Conservation (phyloP, 768 basidiomycete genomes). For the Pulveroboletus sp. region DNA sequence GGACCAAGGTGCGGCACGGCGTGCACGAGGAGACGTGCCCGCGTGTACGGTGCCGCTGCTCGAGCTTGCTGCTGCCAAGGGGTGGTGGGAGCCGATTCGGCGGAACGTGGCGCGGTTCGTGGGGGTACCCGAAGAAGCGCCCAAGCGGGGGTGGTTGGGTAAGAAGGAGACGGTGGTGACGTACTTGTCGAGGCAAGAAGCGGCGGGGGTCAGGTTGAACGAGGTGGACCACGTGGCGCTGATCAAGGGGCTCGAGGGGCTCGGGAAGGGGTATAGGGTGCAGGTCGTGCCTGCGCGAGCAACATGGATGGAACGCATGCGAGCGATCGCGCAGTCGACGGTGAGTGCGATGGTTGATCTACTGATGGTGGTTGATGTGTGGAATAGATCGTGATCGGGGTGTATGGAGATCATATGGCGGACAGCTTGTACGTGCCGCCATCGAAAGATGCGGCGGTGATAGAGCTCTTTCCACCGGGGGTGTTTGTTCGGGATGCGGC, state of each 20-base stretch:
- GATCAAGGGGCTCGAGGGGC: conserved; percentile 48
- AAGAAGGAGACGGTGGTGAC: conserved; percentile 50
- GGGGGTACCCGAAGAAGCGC: conserved; percentile 25
- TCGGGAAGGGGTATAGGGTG: conserved; percentile 56
- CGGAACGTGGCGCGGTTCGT: conserved; percentile 43
- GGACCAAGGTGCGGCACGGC: conserved; percentile 64
- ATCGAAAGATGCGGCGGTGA: conserved; percentile 54
- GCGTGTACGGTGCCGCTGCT: conserved; percentile 39
- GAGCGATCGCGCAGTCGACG: conserved; percentile 62
- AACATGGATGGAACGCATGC: conserved; percentile 60
- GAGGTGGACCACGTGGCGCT: conserved; percentile 57
- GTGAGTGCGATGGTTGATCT: conserved; percentile 32
- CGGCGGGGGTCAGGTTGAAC: conserved; percentile 46
- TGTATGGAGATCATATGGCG: conserved; percentile 56
- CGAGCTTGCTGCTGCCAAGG: conserved; percentile 39
- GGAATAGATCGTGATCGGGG: conserved; percentile 55
- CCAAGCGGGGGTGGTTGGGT: conserved; percentile 11
- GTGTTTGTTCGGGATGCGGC: conserved; percentile 63
- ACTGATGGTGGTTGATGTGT: background rate
- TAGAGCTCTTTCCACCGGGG: conserved; percentile 75
- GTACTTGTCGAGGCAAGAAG: conserved; percentile 63
- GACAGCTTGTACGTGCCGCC: conserved; percentile 70
- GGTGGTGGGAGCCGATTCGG: conserved; percentile 70
- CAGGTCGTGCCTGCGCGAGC: conserved; percentile 49
- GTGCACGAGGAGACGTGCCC: conserved; percentile 24